phyloP scores from a whole-genome alignment of 1,284 basidiomycete genomes.

The Crucibulum parvulum region DNA sequence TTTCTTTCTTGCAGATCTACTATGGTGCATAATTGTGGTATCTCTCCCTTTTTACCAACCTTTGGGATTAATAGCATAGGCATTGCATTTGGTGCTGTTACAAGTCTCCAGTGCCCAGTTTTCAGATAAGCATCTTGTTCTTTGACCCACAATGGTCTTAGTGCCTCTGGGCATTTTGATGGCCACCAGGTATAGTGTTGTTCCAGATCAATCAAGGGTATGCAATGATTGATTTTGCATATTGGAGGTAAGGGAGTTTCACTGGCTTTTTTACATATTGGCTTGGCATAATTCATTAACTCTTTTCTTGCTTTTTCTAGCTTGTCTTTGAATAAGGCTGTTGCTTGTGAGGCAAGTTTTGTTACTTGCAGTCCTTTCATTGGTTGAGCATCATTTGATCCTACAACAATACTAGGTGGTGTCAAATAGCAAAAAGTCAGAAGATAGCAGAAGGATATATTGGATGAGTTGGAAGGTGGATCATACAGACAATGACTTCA shows the following conservation, averaged over 20 bases:
- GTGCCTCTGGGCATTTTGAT: constrained; percentile 22
- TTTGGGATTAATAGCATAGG: constrained; percentile 36
- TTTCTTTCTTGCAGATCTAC: constrained; percentile 15
- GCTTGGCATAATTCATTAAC: constrained; percentile 7
- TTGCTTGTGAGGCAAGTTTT: constrained; percentile 4
- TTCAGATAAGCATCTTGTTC: constrained; percentile 24
- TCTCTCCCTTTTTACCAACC: constrained; percentile 4
- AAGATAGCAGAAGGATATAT: too few relatives aligned
- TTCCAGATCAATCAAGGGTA: constrained; percentile 26
- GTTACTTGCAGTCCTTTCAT: constrained; percentile 14
- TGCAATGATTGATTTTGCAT: constrained; percentile 28
- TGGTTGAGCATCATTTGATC: not conserved
- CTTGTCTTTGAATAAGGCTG: constrained; percentile 9
- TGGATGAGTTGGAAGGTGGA: too few relatives aligned
- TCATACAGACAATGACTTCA: too few relatives aligned
- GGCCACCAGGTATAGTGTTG: constrained; percentile 24
- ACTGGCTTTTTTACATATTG: constrained; percentile 14
- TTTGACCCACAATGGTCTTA: constrained; percentile 18
- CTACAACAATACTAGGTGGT: constrained; percentile 18
- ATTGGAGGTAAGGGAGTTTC: constrained; percentile 25
- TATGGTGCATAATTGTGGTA: constrained; percentile 13
- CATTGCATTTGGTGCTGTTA: constrained; percentile 18
- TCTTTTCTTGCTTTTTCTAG: constrained; percentile 20
- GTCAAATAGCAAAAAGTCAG: too few relatives aligned
- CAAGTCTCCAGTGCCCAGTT: constrained; percentile 24